Evolutionary conservation across 176 grass and related monocot genomes (phyloP).

Genomic region (Juncus inflexus): DNA sequence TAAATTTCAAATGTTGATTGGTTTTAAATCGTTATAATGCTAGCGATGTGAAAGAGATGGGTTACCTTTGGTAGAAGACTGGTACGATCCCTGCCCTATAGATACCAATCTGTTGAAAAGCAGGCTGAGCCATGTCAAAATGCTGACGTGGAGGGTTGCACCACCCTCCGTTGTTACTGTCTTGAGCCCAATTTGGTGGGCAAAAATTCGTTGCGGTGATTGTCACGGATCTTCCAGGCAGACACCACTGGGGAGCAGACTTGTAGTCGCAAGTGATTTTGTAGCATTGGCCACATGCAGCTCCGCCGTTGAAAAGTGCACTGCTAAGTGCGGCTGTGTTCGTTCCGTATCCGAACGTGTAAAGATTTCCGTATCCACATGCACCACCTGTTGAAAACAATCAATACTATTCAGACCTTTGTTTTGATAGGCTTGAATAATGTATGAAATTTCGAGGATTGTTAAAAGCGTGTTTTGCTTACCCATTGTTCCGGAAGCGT

Average conservation of each 20-base stretch:
- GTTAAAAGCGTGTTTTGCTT: background rate
- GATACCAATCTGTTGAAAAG: conserved; percentile 59
- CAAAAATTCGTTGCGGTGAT: conserved; percentile 88
- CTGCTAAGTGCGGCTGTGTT: conserved; percentile 71
- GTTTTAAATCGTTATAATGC: no score
- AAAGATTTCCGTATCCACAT: conserved; percentile 77
- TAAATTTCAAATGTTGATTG: no score
- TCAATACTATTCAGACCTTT: background rate
- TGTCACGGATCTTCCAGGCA: conserved; percentile 27
- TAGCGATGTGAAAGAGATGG: no score
- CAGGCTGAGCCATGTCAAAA: conserved; percentile 83
- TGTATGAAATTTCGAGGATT: background rate
- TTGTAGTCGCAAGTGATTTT: conserved; percentile 43
- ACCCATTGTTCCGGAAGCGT: conserved; percentile 80
- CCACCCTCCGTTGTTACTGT: conserved; percentile 65
- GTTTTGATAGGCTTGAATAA: background rate
- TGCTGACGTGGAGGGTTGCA: conserved; percentile 88
- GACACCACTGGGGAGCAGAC: conserved; percentile 29
- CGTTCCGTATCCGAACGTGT: conserved; percentile 70
- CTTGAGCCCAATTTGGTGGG: conserved; percentile 47
- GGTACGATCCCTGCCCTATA: conserved; percentile 56
- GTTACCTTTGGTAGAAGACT: conserved; percentile 43
- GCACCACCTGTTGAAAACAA: conserved; percentile 50
- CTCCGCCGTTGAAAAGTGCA: conserved; percentile 53
- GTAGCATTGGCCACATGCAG: conserved; percentile 74